Evolutionary conservation across 371 early-diverging fungal genomes (phyloP).

Genomic region (Quaeritorhiza haematococci): DNA sequence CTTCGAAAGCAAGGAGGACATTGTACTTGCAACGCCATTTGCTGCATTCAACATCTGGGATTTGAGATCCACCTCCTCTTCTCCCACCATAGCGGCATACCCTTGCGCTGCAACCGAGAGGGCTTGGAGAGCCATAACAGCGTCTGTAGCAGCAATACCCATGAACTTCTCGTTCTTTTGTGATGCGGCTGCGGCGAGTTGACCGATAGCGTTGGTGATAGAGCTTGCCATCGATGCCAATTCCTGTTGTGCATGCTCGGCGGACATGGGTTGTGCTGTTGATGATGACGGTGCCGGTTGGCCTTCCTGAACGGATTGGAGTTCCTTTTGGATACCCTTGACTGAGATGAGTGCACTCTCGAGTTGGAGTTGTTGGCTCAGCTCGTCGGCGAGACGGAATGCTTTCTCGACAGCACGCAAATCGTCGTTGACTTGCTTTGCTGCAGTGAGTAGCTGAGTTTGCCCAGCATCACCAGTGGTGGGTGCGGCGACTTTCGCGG

Average conservation of each 20-base stretch:
- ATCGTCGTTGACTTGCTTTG: constrained; percentile 28
- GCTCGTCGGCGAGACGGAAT: constrained; percentile 21
- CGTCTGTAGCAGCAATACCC: constrained; percentile 35
- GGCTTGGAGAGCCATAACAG: constrained; percentile 32
- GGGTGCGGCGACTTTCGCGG: constrained; percentile 32
- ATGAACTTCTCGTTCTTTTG: constrained; percentile 24
- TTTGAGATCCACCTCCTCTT: constrained; percentile 14
- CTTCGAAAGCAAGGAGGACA: constrained; percentile 22
- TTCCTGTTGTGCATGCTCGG: constrained; percentile 20
- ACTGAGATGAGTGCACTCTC: constrained; percentile 16
- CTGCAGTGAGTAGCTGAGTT: constrained; percentile 20
- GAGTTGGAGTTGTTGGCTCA: constrained; percentile 19
- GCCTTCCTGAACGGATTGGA: not conserved
- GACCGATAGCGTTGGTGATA: constrained; percentile 13
- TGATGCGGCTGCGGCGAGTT: constrained; percentile 12
- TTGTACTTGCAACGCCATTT: constrained; percentile 15
- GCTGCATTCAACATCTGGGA: constrained; percentile 27
- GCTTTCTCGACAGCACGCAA: constrained; percentile 29
- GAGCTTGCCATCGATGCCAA: constrained; percentile 8
- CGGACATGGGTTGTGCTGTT: constrained; percentile 1
- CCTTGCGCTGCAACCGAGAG: constrained; percentile 17
- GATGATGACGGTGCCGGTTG: not conserved
- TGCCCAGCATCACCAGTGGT: constrained; percentile 38
- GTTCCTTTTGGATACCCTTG: constrained; percentile 17
- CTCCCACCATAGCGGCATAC: not conserved